Evolutionary conservation across 257 asterid genomes (phyloP).

Genomic region (Solanum tacnaense): DNA sequence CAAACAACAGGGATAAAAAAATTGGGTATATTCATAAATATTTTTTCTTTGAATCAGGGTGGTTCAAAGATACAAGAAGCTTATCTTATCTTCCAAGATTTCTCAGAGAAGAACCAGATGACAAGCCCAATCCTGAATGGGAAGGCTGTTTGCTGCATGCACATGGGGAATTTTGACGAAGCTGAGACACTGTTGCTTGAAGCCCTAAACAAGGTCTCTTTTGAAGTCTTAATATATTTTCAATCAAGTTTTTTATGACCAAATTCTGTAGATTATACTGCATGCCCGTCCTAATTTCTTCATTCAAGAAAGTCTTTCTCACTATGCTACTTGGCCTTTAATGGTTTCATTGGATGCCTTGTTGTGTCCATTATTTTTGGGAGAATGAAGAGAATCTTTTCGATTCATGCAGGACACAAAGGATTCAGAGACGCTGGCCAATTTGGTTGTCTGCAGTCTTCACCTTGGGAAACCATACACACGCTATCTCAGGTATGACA

Average conservation of each 20-base stretch:
- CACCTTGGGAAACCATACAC: conserved; percentile 83
- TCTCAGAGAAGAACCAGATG: conserved; percentile 82
- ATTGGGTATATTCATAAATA: background rate
- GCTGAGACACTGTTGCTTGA: conserved; percentile 86
- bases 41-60: conserved; percentile 35
- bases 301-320: background rate
- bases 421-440: conserved; percentile 97
- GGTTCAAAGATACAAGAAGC: conserved; percentile 96
- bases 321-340: background rate
- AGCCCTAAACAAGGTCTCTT: conserved; percentile 80
- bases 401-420: conserved; percentile 60
- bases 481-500: conserved; percentile 66
- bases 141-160: conserved; percentile 97
- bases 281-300: background rate
- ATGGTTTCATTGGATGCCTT: background rate
- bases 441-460: conserved; percentile 84
- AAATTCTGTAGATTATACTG: background rate
- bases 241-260: background rate
- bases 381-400: background rate
- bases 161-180: conserved; percentile 87
- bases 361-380: background rate
- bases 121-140: conserved; percentile 86
- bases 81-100: conserved; percentile 91
- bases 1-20: background rate
- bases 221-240: background rate